Evolutionary conservation across 1,284 basidiomycete species (phyloP).

Genomic region (Cutaneotrichosporon daszewskae): DNA sequence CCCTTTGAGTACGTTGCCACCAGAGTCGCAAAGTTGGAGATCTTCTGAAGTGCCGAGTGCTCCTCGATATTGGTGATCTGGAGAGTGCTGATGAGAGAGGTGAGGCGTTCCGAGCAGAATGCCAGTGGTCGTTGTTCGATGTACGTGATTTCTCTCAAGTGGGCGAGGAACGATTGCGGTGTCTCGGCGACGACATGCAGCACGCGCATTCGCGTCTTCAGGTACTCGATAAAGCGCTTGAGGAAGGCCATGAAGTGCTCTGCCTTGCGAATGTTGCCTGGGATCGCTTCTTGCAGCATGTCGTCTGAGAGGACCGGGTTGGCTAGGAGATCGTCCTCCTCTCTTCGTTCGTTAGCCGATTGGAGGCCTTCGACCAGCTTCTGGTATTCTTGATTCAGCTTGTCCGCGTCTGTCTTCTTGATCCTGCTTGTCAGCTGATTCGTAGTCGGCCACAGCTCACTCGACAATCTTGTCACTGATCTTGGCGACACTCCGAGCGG

Average conservation of each 20-base stretch:
- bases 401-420: slow-evolving; percentile 85
- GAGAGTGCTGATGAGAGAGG: slow-evolving; percentile 87
- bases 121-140: slow-evolving; percentile 93
- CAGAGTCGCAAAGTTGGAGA: slow-evolving; percentile 91
- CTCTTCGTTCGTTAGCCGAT: slow-evolving; percentile 57
- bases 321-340: slow-evolving; percentile 77
- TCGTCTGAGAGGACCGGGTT: slow-evolving; percentile 97
- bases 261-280: slow-evolving; percentile 96
- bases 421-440: slow-evolving; percentile 56
- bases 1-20: slow-evolving; percentile 99
- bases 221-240: slow-evolving; percentile 96
- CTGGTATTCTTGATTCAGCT: slow-evolving; percentile 96
- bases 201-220: slow-evolving; percentile 98
- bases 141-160: slow-evolving; percentile 98
- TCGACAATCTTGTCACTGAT: slow-evolving; percentile 92
- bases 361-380: slow-evolving; percentile 93
- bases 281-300: slow-evolving; percentile 88
- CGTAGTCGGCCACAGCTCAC: slow-evolving; percentile 49
- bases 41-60: slow-evolving; percentile 84
- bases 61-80: slow-evolving; percentile 90
- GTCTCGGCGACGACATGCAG: slow-evolving; percentile 99
- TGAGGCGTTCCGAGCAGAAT: slow-evolving; percentile 95
- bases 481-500: slow-evolving; percentile 78
- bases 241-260: slow-evolving; percentile 99
- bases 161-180: slow-evolving; percentile 94